phyloP scores from a whole-genome alignment of 1,284 basidiomycete species.

The Rhodotorula sp. region DNA sequence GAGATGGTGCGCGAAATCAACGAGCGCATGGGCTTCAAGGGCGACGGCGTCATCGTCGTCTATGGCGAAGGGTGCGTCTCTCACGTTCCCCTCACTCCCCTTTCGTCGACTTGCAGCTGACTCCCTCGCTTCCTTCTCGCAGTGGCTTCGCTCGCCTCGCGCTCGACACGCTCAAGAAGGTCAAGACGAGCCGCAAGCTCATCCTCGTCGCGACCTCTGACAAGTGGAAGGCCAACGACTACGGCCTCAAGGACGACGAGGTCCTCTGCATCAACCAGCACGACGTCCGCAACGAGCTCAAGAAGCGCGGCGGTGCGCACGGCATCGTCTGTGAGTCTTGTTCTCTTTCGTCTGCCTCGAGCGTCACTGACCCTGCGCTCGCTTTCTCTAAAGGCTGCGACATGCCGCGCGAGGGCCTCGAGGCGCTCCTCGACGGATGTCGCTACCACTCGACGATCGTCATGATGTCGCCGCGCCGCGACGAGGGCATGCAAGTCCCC shows the following conservation, averaged over 20 bases:
- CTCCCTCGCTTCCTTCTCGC: not conserved
- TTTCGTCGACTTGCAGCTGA: not conserved
- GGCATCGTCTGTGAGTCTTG: not conserved
- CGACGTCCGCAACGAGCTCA: conserved; percentile 5
- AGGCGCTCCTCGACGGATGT: conserved; percentile 18
- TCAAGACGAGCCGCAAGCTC: not conserved
- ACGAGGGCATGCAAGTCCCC: conserved; percentile 11
- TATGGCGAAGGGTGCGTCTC: conserved; percentile 23
- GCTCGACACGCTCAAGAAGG: conserved; percentile 2
- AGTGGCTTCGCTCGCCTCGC: conserved; percentile 4
- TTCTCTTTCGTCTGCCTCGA: not conserved
- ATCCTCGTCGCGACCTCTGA: conserved; percentile 4
- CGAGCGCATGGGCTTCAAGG: conserved; percentile 13
- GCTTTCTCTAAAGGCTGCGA: conserved; percentile 5
- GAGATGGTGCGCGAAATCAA: conserved; percentile 9
- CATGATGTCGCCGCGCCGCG: conserved; percentile 15
- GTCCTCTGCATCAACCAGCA: not conserved
- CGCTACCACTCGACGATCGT: conserved; percentile 16
- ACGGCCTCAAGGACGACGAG: conserved; percentile 4
- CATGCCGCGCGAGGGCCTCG: conserved; percentile 11
- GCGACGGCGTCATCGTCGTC: conserved; percentile 6
- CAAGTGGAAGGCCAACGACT: not conserved
- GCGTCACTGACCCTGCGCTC: too few species aligned
- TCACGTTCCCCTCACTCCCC: not conserved
- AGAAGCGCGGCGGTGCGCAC: conserved; percentile 2